A percentile compares a stretch with the other conserved stretches of the same genome.
phyloP scores from a whole-genome alignment of 2,329 filamentous ascomycete genomes.

The Tolypocladium tundrense region DNA sequence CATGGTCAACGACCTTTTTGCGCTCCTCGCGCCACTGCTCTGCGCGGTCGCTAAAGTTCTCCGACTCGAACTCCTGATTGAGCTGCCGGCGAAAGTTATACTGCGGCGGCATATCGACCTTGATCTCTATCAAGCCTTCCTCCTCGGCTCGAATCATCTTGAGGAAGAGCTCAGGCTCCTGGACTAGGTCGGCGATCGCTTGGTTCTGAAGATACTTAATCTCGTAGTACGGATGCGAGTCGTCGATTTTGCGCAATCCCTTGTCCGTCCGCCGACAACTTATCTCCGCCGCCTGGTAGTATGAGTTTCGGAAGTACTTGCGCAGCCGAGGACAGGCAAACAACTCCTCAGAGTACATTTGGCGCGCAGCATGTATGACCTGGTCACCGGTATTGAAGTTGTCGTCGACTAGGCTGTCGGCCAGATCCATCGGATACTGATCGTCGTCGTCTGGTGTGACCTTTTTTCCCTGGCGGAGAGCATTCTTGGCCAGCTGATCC shows the following conservation, averaged over 20 bases:
- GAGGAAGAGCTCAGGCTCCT: constrained; percentile 79
- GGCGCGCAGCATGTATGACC: constrained; percentile 69
- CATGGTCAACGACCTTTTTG: constrained; percentile 71
- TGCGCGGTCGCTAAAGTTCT: constrained; percentile 89
- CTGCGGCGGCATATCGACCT: constrained; percentile 65
- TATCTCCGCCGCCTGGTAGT: constrained; percentile 74
- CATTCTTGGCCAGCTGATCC: constrained; percentile 81
- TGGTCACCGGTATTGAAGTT: constrained; percentile 67
- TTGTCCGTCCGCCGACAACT: constrained; percentile 90
- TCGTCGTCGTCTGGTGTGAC: constrained; percentile 76
- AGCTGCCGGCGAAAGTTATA: constrained; percentile 67
- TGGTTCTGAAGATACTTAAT: constrained; percentile 94
- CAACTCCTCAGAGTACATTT: constrained; percentile 86
- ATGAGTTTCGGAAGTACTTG: constrained; percentile 72
- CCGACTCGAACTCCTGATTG: constrained; percentile 77
- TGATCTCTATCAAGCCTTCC: constrained; percentile 83
- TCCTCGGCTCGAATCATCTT: constrained; percentile 97
- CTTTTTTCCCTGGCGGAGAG: constrained; percentile 65
- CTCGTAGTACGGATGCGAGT: constrained; percentile 92
- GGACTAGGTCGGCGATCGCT: constrained; percentile 69
- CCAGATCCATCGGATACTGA: constrained; percentile 73
- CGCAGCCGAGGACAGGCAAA: constrained; percentile 81
- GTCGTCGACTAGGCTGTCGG: constrained; percentile 63
- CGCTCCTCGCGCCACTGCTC: constrained; percentile 92
- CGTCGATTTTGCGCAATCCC: constrained; percentile 84